These are phyloP conservation scores for Hevea brasiliensis DNA, from an alignment of 345 rosid genomes.

Conservation along the genomic window DNA sequence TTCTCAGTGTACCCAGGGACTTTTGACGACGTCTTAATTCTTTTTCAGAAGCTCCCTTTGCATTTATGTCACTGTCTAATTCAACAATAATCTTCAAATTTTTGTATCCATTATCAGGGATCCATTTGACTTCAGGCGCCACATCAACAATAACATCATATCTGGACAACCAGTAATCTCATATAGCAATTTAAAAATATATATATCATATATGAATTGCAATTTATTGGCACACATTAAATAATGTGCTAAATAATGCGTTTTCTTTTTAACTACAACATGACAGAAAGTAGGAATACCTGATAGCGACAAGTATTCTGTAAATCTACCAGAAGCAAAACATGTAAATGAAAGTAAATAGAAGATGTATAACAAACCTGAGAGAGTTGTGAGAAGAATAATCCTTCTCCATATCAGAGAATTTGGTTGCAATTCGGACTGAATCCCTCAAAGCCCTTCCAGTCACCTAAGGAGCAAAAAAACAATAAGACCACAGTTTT, in stretches of 20 bases:
- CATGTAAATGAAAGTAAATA: background rate
- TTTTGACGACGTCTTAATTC: constrained; percentile 79
- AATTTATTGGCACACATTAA: background rate
- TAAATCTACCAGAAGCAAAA: constrained; percentile 6
- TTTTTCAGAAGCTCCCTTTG: constrained; percentile 67
- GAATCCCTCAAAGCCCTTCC: constrained; percentile 87
- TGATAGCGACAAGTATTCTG: background rate
- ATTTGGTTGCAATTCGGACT: constrained; percentile 67
- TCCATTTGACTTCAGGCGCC: constrained; percentile 85
- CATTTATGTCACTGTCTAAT: constrained; percentile 74
- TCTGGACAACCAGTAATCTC: constrained; percentile 42
- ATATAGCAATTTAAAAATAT: background rate
- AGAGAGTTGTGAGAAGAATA: constrained; percentile 60
- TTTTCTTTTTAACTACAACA: background rate
- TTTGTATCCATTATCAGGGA: constrained; percentile 74
- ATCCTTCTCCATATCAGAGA: constrained; percentile 75
- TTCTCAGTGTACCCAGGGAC: constrained; percentile 65
- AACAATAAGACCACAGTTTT: background rate
- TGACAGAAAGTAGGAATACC: background rate
- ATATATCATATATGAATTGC: background rate
- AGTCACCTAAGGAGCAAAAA: constrained; percentile 54
- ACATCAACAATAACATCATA: constrained; percentile 88
- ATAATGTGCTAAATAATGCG: background rate
- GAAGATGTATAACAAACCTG: constrained; percentile 42
- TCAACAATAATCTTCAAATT: constrained; percentile 85